Conservation (phyloP, 768 basidiomycete species). For the Hypholoma fasciculare region DNA sequence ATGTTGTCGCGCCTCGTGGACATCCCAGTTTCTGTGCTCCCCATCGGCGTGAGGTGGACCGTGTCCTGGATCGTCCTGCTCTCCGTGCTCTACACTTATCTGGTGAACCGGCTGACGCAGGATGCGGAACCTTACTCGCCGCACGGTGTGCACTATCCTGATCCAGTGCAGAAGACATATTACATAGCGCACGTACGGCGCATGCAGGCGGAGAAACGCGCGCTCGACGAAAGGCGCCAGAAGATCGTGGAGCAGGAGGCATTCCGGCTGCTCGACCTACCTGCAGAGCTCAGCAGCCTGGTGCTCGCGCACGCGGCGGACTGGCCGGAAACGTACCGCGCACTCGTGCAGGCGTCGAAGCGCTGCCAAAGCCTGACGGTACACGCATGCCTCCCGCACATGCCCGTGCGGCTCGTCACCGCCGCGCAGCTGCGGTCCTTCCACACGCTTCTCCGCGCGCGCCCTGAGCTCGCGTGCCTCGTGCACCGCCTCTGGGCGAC, state of each 20-base stretch:
- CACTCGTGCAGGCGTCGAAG: constrained; percentile 34
- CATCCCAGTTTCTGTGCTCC: constrained; percentile 8
- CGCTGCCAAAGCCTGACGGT: constrained; percentile 28
- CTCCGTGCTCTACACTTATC: constrained; percentile 23
- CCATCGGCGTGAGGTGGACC: constrained; percentile 21
- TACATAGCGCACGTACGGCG: constrained; percentile 21
- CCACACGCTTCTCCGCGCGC: constrained; percentile 18
- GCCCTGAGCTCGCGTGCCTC: constrained; percentile 16
- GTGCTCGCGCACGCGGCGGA: constrained; percentile 30
- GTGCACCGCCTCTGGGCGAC: constrained; percentile 35
- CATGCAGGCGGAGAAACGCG: constrained; percentile 19
- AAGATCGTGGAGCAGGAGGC: constrained; percentile 15
- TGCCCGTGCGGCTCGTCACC: constrained; percentile 31
- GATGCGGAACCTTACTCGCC: neutral
- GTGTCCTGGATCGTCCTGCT: constrained; percentile 22
- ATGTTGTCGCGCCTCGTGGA: constrained; percentile 14
- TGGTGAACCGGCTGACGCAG: constrained; percentile 18
- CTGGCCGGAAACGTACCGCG: constrained; percentile 27
- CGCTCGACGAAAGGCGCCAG: constrained; percentile 21
- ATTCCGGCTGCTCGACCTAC: constrained; percentile 30
- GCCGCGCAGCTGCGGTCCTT: constrained; percentile 32
- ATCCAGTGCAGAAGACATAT: constrained; percentile 9
- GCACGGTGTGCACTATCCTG: neutral
- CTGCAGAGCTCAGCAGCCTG: constrained; percentile 29
- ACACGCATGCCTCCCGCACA: constrained; percentile 32